These are phyloP conservation scores for Saxophila tyrrhenica DNA, from an alignment of 495 filamentous ascomycete species.

Conservation along the genomic window DNA sequence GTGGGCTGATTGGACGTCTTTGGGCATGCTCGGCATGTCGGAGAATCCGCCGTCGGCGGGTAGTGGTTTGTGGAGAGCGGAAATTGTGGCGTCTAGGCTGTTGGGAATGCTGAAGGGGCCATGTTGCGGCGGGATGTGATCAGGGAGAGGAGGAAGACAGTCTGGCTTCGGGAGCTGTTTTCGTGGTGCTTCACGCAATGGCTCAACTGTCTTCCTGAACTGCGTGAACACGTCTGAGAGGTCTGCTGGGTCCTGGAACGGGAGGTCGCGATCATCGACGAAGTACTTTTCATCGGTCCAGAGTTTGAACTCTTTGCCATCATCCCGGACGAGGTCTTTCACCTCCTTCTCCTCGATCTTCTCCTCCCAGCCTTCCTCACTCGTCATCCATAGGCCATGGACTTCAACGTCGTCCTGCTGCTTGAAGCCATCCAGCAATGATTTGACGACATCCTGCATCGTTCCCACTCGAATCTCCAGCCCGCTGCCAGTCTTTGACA, in stretches of 20 bases:
- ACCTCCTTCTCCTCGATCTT: constrained; percentile 46
- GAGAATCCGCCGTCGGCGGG: constrained; percentile 16
- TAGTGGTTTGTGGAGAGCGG: constrained; percentile 44
- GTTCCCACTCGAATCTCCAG: constrained; percentile 53
- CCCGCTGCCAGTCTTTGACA: constrained; percentile 45
- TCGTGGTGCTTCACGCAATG: constrained; percentile 48
- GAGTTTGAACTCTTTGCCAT: constrained; percentile 43
- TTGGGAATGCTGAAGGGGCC: constrained; percentile 50
- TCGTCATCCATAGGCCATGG: constrained; percentile 55
- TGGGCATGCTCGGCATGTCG: constrained; percentile 36
- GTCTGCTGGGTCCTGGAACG: constrained; percentile 35
- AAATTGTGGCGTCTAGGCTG: constrained; percentile 37
- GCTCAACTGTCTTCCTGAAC: constrained; percentile 55
- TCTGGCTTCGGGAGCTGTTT: constrained; percentile 34
- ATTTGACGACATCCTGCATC: constrained; percentile 40
- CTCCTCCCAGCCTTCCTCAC: constrained; percentile 55
- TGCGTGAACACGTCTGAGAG: constrained; percentile 58
- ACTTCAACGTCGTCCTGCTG: constrained; percentile 33
- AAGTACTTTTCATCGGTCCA: constrained; percentile 65
- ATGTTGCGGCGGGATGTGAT: constrained; percentile 41
- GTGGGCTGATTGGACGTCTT: constrained; percentile 40
- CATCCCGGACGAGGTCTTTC: constrained; percentile 33
- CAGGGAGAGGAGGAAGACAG: constrained; percentile 43
- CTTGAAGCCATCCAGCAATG: constrained; percentile 39
- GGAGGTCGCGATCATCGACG: constrained; percentile 53